These are phyloP conservation scores for Tulasnella calospora DNA, from an alignment of 768 basidiomycete genomes.

Conservation along the genomic window DNA sequence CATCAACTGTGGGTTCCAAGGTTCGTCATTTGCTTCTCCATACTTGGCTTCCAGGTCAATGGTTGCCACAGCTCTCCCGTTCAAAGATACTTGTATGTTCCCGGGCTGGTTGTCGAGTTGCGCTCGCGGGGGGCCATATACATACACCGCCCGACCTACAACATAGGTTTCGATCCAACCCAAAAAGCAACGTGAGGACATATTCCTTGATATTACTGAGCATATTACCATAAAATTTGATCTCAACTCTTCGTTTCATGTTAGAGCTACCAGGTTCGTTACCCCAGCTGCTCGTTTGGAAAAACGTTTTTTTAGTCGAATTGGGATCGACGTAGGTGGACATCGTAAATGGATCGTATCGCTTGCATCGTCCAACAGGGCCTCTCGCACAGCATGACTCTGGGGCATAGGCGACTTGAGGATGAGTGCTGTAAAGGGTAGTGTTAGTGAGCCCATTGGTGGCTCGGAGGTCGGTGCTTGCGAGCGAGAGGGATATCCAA, in stretches of 20 bases:
- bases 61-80: not conserved
- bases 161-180: not conserved
- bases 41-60: not conserved
- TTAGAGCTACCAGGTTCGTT: not conserved
- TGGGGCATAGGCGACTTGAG: not conserved
- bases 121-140: not conserved
- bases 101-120: not conserved
- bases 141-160: slow-evolving; percentile 2
- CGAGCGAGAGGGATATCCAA: not conserved
- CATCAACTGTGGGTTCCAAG: not conserved
- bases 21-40: not conserved
- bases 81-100: not conserved
- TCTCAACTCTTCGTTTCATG: not conserved
- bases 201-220: not conserved
- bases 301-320: not conserved
- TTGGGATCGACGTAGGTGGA: not conserved
- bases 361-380: not conserved
- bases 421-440: not conserved
- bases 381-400: not conserved
- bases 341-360: not conserved
- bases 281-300: slow-evolving; percentile 5
- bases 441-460: not conserved
- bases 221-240: not conserved
- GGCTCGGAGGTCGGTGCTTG: not conserved
- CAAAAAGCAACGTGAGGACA: not conserved